phyloP scores from a whole-genome alignment of 768 basidiomycete species.

The Boletus sp. region DNA sequence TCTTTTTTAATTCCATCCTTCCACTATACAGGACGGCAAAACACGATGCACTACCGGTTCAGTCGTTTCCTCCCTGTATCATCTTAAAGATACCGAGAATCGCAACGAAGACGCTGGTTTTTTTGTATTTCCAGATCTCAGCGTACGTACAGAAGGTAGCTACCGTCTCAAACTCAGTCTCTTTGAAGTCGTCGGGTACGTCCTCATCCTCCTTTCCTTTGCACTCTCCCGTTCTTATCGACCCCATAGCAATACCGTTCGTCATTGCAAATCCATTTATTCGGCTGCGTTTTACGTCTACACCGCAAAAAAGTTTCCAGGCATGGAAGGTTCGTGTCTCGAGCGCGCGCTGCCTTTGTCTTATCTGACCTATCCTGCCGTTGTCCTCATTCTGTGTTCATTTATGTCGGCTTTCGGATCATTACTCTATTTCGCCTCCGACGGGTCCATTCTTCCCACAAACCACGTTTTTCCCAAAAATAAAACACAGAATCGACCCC shows the following conservation, averaged over 20 bases:
- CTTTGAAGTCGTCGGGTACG: slow-evolving; percentile 91
- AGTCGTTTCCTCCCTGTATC: slow-evolving; percentile 87
- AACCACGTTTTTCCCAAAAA: not conserved
- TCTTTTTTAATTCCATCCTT: slow-evolving; percentile 1
- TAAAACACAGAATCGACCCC: slow-evolving; percentile 71
- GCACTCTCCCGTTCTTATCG: not conserved
- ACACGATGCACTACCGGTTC: slow-evolving; percentile 90
- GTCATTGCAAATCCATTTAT: slow-evolving; percentile 87
- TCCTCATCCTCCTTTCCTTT: slow-evolving; percentile 16
- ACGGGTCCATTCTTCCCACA: slow-evolving; percentile 2
- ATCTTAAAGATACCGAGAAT: slow-evolving; percentile 76
- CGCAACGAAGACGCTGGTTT: slow-evolving; percentile 76
- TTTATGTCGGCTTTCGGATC: slow-evolving; percentile 19
- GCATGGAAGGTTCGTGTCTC: slow-evolving; percentile 77
- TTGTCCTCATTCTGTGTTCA: slow-evolving; percentile 15
- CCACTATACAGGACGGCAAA: slow-evolving; percentile 74
- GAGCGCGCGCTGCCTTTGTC: slow-evolving; percentile 1
- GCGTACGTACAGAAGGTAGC: slow-evolving; percentile 88
- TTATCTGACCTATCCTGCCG: slow-evolving; percentile 19
- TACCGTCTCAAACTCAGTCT: slow-evolving; percentile 71
- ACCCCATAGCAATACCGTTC: slow-evolving; percentile 66
- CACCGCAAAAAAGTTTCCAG: slow-evolving; percentile 95
- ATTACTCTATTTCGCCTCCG: slow-evolving; percentile 16
- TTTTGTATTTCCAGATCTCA: slow-evolving; percentile 95
- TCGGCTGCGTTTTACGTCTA: slow-evolving; percentile 92